Conservation (phyloP, 106 monocot species). For the Allium cepa region DNA sequence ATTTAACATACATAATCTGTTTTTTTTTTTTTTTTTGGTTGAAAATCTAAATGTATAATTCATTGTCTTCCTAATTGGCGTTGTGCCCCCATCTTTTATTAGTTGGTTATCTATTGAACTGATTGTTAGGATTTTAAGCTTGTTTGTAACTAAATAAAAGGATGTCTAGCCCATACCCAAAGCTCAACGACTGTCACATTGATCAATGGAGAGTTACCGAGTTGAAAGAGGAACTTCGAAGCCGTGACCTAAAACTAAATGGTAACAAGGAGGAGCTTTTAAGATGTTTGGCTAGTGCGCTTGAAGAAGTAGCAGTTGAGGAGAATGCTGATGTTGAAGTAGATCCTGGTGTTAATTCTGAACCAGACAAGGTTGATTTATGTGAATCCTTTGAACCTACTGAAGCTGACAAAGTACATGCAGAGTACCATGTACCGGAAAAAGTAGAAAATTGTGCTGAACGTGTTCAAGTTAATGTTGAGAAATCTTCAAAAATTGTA, state of each 20-base stretch:
- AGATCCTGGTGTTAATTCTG: slow-evolving; percentile 8
- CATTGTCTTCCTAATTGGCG: too few relatives aligned
- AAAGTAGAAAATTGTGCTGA: slow-evolving; percentile 4
- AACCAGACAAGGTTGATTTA: not conserved
- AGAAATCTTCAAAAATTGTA: not conserved
- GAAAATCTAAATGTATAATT: too few relatives aligned
- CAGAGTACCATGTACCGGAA: not conserved
- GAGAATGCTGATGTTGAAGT: slow-evolving; percentile 3
- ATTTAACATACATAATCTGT: too few relatives aligned
- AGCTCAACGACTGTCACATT: slow-evolving; percentile 54
- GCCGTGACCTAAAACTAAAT: slow-evolving; percentile 46
- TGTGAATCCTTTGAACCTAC: not conserved
- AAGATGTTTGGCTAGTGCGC: slow-evolving; percentile 49
- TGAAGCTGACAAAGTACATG: not conserved
- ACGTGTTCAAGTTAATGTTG: not conserved
- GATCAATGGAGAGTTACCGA: slow-evolving; percentile 93
- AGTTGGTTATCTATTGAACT: too few relatives aligned
- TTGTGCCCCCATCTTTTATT: too few relatives aligned
- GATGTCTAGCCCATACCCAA: slow-evolving; percentile 54
- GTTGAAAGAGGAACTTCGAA: slow-evolving; percentile 73
- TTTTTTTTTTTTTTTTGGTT: too few relatives aligned
- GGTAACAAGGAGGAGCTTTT: slow-evolving; percentile 79
- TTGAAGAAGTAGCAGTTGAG: slow-evolving; percentile 11
- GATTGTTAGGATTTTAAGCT: too few relatives aligned
- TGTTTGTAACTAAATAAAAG: too few relatives aligned